Evolutionary conservation across 768 basidiomycete genomes (phyloP), one percentile per base, ranked within the genome.

Genomic region (Clitopilus passeckerianus): DNA sequence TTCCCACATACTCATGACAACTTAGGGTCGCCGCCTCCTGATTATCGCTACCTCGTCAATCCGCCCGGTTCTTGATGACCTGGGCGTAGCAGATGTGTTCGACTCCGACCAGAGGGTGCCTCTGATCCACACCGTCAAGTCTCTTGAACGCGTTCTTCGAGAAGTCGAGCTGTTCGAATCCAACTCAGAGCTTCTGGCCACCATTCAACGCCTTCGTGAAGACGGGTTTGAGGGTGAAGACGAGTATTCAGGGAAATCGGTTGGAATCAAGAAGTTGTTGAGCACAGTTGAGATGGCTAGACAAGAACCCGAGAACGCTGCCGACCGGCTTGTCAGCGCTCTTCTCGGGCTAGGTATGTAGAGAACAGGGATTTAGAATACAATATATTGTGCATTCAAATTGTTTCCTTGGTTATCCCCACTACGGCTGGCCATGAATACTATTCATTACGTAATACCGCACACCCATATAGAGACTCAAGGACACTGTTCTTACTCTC

Each of bases 261-360:
- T 98, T 53, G 97, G 97, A 0, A 86, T 99, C 67, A 98, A 98
- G 85, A 95, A 91, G 74, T 67, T 99, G 71, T 71, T 99, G 69
- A 93, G 87, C 60, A 81, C 91, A 58, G 80, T 95, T 18, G 97
- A 99, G 80, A 98, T 97, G 95, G 92, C 95, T 53, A 81, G 96
- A 67, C 97, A 98, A 75, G 96, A 97, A 67, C 93, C 93, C 1
- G 87, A 91, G 54, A 87, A 86, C 61, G 89, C 86, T 15, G 91
- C 84, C 27, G 85, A 88, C 66, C 79, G 91, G 60, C 72, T 94
- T 60, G 81, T 80, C 58, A 79, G 77, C 53, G 85, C 84, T 35
- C 70, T 93, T 57, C 79, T 90, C 76, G 85, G 80, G 9, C 67
- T 89, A 58, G 71, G 74, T 55, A 75, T 72, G 68, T 73, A 61